Evolutionary conservation across 371 early-diverging fungal species (phyloP).

Genomic region (Mortierella sp.): DNA sequence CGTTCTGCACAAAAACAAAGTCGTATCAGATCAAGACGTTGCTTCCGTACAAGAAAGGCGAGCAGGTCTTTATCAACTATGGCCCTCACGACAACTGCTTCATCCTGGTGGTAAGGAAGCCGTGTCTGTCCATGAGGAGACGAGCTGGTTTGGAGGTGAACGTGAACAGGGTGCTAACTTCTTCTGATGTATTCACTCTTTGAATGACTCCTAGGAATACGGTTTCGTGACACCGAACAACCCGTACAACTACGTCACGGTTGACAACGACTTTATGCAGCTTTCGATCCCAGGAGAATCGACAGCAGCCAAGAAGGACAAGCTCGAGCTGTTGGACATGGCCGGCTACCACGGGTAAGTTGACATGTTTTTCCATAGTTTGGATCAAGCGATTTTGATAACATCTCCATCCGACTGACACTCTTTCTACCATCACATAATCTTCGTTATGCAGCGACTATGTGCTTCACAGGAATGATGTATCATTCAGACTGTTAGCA

Average conservation of each 20-base stretch:
- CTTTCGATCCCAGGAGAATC: conserved; percentile 61
- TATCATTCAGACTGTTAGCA: conserved; percentile 65
- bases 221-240: conserved; percentile 70
- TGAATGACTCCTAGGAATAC: conserved; percentile 60
- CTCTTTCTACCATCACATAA: conserved; percentile 7
- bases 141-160: not conserved
- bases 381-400: not conserved
- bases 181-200: too few species aligned
- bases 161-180: not conserved
- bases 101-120: conserved; percentile 59
- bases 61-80: conserved; percentile 73
- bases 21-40: conserved; percentile 71
- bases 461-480: conserved; percentile 64
- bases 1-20: conserved; percentile 64
- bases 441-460: conserved; percentile 61
- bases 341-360: conserved; percentile 60
- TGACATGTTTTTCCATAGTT: not conserved
- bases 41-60: conserved; percentile 67
- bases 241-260: conserved; percentile 63
- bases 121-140: not conserved
- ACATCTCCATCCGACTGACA: not conserved
- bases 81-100: conserved; percentile 73
- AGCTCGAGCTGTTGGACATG: conserved; percentile 63
- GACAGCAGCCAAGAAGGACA: conserved; percentile 54
- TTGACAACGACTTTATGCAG: conserved; percentile 65